These are phyloP conservation scores for Umbilicus rupestris DNA, from an alignment of 164 flowering plant genomes.

Conservation along the genomic window DNA sequence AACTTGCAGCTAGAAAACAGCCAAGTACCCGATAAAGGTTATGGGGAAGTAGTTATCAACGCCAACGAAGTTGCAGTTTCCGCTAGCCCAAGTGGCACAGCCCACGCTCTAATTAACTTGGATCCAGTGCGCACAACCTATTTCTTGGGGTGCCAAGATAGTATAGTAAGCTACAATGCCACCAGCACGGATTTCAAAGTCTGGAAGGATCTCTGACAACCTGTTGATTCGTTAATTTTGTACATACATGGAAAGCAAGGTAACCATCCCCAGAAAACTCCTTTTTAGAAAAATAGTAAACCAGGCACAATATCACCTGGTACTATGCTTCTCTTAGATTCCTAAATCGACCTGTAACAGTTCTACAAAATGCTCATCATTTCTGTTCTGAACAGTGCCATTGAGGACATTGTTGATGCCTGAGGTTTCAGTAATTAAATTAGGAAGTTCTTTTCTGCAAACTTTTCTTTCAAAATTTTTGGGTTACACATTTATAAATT, in stretches of 20 bases:
- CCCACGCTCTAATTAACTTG: slow-evolving; percentile 70
- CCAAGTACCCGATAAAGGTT: slow-evolving; percentile 39
- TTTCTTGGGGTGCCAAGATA: slow-evolving; percentile 82
- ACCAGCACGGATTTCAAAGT: slow-evolving; percentile 61
- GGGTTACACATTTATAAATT: not conserved
- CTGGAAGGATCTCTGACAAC: slow-evolving; percentile 65
- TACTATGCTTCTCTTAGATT: no score
- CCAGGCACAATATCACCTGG: no score
- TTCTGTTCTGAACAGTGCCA: no score
- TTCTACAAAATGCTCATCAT: no score
- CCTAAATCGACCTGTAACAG: no score
- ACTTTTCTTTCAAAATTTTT: no score
- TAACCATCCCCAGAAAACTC: not conserved
- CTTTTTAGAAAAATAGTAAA: no score
- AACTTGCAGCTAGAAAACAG: slow-evolving; percentile 60
- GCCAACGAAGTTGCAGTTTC: slow-evolving; percentile 75
- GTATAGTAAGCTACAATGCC: slow-evolving; percentile 27
- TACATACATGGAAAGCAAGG: not conserved
- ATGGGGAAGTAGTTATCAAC: slow-evolving; percentile 52
- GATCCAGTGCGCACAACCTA: slow-evolving; percentile 53
- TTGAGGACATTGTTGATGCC: no score
- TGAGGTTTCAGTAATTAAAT: no score
- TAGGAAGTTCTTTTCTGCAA: no score
- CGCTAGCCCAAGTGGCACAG: slow-evolving; percentile 66
- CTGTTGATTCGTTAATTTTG: not conserved